A percentile compares a stretch with the other conserved stretches of the same genome.
phyloP scores from a whole-genome alignment of 345 rosid genomes.

The Diplotaxis tenuifolia region DNA sequence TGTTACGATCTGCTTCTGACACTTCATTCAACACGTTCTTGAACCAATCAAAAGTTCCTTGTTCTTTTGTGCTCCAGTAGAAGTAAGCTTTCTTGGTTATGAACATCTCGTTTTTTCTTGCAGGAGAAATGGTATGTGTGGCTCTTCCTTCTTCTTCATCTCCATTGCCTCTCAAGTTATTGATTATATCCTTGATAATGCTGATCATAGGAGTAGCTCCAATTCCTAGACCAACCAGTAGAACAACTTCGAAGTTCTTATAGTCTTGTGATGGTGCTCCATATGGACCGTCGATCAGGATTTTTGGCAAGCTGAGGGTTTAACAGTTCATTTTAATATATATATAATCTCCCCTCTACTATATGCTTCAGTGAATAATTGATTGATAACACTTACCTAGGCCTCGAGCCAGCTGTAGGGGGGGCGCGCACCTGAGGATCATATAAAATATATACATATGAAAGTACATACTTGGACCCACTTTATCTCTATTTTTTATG shows the following conservation, averaged over 20 bases:
- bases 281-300: slow-evolving; percentile 77
- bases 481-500: slow-evolving; percentile 20
- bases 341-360: not conserved
- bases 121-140: slow-evolving; percentile 28
- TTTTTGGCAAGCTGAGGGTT: slow-evolving; percentile 55
- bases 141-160: slow-evolving; percentile 26
- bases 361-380: not conserved
- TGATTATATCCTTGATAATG: slow-evolving; percentile 70
- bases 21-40: slow-evolving; percentile 80
- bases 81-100: slow-evolving; percentile 75
- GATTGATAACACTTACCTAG: slow-evolving; percentile 43
- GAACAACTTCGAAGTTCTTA: slow-evolving; percentile 63
- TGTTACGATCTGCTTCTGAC: slow-evolving; percentile 52
- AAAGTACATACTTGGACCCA: not conserved
- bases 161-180: slow-evolving; percentile 46
- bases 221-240: slow-evolving; percentile 74
- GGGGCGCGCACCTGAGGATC: slow-evolving; percentile 47
- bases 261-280: slow-evolving; percentile 92
- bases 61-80: slow-evolving; percentile 87
- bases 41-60: slow-evolving; percentile 84
- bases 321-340: not conserved
- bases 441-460: not conserved
- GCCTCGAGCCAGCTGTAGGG: slow-evolving; percentile 33
- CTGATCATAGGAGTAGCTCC: slow-evolving; percentile 94
- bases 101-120: slow-evolving; percentile 41